Evolutionary conservation across 805 yeast genomes (phyloP), one percentile per base, ranked within the genome.

Genomic region (Wickerhamomyces strasburgensis): DNA sequence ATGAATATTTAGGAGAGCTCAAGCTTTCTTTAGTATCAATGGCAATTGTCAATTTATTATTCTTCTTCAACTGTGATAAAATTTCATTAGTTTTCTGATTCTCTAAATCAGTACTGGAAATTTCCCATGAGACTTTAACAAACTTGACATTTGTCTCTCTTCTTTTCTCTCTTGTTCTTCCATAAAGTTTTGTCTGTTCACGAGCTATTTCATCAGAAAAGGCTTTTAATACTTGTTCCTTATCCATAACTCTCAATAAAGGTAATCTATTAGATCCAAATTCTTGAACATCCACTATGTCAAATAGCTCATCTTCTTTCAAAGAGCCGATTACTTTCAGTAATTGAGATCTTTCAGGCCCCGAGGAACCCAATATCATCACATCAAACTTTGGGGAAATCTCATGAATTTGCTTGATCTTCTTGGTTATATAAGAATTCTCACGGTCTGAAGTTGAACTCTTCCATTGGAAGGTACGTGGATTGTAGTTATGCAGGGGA

Each of bases 51-150:
- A 47, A 37, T 27, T 60, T 64, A 33, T 52, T 52, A 5, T 73
- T 77, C 39, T 67, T 73, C 26, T 61, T 58, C 40, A 75, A 44
- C 14, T 72, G 67, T 3, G 58, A 52, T 27, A 57, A 49, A 14
- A 78, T 70, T 47, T 78, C 84, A 37, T 65, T 63, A 11, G 60
- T 58, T 49, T 78, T 78, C 42, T 78, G 84, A 27, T 69, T 67
- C 19, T 50, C 53, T 39, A 78, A 57, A 54, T 78, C 84, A 29
- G 69, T 67, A 24, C 60, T 54, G n/a, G 70, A 68, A 15, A 77
- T 77, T 32, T 70, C 68, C 83, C 83, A 78, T 9, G 77, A 67
- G 4, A 78, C 53, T 29, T 68, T 68, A 24, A 78, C 57, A 23
- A 67, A 57, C 45, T 77, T 77, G n/a, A 65, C 43, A 23, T 65